Percentiles rank a stretch among this genome's conserved stretches.
phyloP scores from a whole-genome alignment of 257 asterid species.

The Gentiana straminea region DNA sequence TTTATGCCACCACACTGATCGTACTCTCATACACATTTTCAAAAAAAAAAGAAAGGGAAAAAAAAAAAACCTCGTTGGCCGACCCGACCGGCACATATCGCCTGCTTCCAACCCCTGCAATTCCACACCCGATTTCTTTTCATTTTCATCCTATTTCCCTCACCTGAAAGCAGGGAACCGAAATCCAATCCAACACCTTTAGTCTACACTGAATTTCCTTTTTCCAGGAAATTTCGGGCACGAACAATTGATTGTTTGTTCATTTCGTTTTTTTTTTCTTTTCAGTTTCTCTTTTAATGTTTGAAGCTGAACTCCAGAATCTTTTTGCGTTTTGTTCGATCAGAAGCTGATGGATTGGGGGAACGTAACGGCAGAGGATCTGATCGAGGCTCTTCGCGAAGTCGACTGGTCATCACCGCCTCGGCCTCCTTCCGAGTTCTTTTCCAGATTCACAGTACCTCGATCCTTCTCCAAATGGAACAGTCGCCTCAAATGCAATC shows the following conservation, averaged over 20 bases:
- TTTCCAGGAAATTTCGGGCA: not conserved
- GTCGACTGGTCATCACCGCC: conserved; percentile 98
- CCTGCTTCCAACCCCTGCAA: too few relatives aligned
- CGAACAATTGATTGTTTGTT: not conserved
- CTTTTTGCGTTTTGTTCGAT: conserved; percentile 1
- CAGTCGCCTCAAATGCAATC: conserved; percentile 98
- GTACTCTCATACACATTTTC: too few relatives aligned
- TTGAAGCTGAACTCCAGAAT: not conserved
- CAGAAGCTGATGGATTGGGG: conserved; percentile 69
- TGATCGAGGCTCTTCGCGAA: conserved; percentile 83
- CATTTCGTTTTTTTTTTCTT: not conserved
- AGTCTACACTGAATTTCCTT: not conserved
- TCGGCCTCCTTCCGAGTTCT: conserved; percentile 69
- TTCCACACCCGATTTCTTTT: too few relatives aligned
- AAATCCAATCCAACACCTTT: not conserved
- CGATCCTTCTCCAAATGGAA: conserved; percentile 78
- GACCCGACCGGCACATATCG: too few relatives aligned
- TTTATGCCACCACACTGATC: too few relatives aligned
- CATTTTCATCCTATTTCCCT: too few relatives aligned
- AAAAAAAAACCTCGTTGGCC: too few relatives aligned
- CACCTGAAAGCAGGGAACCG: too few relatives aligned
- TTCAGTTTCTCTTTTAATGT: not conserved
- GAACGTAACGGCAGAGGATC: conserved; percentile 83
- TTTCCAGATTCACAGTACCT: conserved; percentile 79
- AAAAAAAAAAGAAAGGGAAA: too few relatives aligned